Evolutionary conservation across 192 early-diverging fungal genomes (phyloP), one percentile per base, ranked within the genome.

Genomic region (Lobulomyces angularis): DNA sequence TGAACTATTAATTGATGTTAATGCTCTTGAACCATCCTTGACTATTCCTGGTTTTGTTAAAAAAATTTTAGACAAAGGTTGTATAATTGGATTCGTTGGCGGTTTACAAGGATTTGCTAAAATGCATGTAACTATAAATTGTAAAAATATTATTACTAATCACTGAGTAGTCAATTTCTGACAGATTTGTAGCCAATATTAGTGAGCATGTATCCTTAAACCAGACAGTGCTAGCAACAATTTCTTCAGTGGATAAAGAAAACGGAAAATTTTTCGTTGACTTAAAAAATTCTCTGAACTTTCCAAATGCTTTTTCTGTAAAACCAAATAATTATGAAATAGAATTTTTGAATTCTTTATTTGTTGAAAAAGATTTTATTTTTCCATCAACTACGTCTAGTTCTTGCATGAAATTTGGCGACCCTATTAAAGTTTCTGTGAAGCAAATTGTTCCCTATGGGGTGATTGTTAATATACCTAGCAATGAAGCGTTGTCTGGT

Each of bases 31-130:
- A n/a, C n/a, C n/a, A n/a, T n/a, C n/a, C n/a, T n/a, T n/a, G n/a
- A n/a, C n/a, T 8, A 47, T 88, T 7, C 65, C 69, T 23, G 88
- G 83, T 0, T 88, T 69, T 43, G 75, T 94, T 28, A 65, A 62
- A 32, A 81, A 76, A 41, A 62, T 81, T 6, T 69, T 71, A 1
- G 69, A 83, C n/a, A 65, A 65, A 26, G 65, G 65, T 19, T 80
- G 80, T 37, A 82, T 83, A 57, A 67, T 90, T 3, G 59, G 55
- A 20, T 80, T 84, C 57, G 34, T 62, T 5, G 76, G 78, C 11
- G 67, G 58, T 0, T 25, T 71, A 5, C 52, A 57, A 19, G 83
- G 67, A n/a, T 47, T 80, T 29, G 83, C 72, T n/a, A 59, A 61
- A 43, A 48, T 64, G 8, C 52, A 67, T 21, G 34, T 16, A 24